Evolutionary conservation across 306 rosid species (phyloP), one percentile per base, ranked within the genome.

Genomic region (Vachellia collinsii): DNA sequence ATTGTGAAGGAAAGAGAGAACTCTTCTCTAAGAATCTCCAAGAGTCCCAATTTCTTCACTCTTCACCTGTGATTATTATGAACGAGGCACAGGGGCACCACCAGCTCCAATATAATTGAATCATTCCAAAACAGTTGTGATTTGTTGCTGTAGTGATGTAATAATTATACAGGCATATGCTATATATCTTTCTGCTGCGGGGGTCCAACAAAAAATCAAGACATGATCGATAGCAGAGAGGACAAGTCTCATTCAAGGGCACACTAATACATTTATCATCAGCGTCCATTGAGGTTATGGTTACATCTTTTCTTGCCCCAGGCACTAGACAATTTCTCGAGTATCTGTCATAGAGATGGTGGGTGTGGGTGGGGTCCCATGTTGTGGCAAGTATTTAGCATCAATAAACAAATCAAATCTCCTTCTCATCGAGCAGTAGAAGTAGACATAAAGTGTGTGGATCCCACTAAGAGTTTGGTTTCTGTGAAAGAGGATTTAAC

Each of bases 341-440:
- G 34, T 29, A 29, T 29, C 9, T 38, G 70, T 62, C 44, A 19
- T 17, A 3, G 36, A 75, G 20, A 79, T 67, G 51, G 70, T 80
- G 62, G 75, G 67, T 20, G 84, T 29, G 61, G 38, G 80, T 86
- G 70, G 87, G 87, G 83, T 75, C 81, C 51, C 12, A 77, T 86
- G 87, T 74, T 80, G 83, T 80, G 87, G 81, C 81, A 54, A 77
- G 76, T 67, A 67, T 74, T 77, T 84, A 82, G 83, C 85, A 86
- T 16, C 3, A 56, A 9, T 69, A 86, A 11, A 54, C 75, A 56
- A 74, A 43, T 43, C 8, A 43, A 43, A 43, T 3, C 10, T 43
- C 47, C 47, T 8, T 43, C 47, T 43, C 47, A 43, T 43, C 47
- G 8, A 43, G 47, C 47, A 43, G 2, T 10, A 20, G 4, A 56